Conservation (phyloP, 192 early-diverging fungal genomes). For the Phlyctochytrium planicorne region DNA sequence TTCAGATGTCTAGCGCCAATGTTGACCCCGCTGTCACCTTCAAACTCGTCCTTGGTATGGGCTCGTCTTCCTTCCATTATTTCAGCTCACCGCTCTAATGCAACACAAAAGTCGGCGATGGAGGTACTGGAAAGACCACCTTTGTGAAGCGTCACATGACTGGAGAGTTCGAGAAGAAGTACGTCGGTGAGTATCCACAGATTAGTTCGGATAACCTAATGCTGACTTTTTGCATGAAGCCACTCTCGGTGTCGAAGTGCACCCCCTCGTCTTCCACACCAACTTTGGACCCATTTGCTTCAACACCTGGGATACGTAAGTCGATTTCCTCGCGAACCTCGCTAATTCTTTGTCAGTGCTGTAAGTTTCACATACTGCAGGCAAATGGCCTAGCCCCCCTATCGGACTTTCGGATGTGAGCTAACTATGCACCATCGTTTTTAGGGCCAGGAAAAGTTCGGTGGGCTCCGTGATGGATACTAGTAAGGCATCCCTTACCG, state of each 20-base stretch:
- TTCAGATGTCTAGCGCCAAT: background rate
- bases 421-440: slow-evolving; percentile 1
- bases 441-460: slow-evolving; percentile 98
- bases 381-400: too few species aligned
- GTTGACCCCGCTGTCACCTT: slow-evolving; percentile 62
- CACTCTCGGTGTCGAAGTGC: slow-evolving; percentile 99
- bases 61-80: background rate
- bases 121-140: slow-evolving; percentile 99
- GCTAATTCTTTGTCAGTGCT: slow-evolving; percentile 19
- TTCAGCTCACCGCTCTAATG: background rate
- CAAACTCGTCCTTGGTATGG: slow-evolving; percentile 86
- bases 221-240: slow-evolving; percentile 39
- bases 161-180: slow-evolving; percentile 99
- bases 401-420: too few species aligned
- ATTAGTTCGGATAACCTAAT: background rate
- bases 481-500: slow-evolving; percentile 59
- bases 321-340: slow-evolving; percentile 9
- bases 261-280: slow-evolving; percentile 96
- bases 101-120: slow-evolving; percentile 77
- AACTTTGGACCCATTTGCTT: slow-evolving; percentile 96
- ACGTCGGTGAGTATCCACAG: slow-evolving; percentile 75
- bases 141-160: slow-evolving; percentile 99
- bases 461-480: slow-evolving; percentile 99
- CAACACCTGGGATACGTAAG: slow-evolving; percentile 98
- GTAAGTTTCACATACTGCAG: slow-evolving; percentile 3